These are phyloP conservation scores for Yamadazyma pseudoaaseri DNA, from an alignment of 1,139 yeast genomes.

Conservation along the genomic window DNA sequence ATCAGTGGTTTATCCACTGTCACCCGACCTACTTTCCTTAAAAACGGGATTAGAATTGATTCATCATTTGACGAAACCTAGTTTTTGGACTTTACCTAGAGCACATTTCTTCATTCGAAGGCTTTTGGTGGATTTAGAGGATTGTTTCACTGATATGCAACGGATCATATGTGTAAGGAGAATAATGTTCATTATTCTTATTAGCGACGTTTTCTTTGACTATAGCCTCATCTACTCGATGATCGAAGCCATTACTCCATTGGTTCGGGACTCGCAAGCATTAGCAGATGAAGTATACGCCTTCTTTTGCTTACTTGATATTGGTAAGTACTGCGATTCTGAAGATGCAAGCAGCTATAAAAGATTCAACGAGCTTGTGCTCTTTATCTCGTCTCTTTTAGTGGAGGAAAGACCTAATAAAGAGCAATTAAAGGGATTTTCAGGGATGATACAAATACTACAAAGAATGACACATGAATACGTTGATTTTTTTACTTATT, in stretches of 20 bases:
- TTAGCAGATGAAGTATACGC: slow-evolving; percentile 1
- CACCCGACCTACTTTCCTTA: slow-evolving; percentile 21
- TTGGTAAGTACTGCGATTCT: no score
- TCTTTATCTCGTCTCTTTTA: no score
- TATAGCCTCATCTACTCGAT: not conserved
- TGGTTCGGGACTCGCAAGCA: no score
- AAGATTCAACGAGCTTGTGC: no score
- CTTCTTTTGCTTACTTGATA: slow-evolving; percentile 1
- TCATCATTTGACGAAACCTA: slow-evolving; percentile 9
- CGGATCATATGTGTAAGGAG: slow-evolving; percentile 29
- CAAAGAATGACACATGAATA: not conserved
- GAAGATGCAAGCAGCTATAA: no score
- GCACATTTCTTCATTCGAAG: slow-evolving; percentile 40
- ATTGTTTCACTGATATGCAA: slow-evolving; percentile 21
- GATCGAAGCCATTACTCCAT: no score
- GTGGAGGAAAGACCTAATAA: no score
- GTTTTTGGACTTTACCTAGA: slow-evolving; percentile 37
- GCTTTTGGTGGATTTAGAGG: slow-evolving; percentile 24
- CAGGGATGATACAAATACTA: not conserved
- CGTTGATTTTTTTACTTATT: not conserved
- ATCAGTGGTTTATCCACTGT: not conserved
- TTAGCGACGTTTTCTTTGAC: slow-evolving; percentile 18
- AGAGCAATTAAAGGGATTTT: no score
- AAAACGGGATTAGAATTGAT: slow-evolving; percentile 26
- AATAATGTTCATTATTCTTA: slow-evolving; percentile 35